Evolutionary conservation across 805 yeast genomes (phyloP).

Genomic region (Saccharomycopsis sp.): DNA sequence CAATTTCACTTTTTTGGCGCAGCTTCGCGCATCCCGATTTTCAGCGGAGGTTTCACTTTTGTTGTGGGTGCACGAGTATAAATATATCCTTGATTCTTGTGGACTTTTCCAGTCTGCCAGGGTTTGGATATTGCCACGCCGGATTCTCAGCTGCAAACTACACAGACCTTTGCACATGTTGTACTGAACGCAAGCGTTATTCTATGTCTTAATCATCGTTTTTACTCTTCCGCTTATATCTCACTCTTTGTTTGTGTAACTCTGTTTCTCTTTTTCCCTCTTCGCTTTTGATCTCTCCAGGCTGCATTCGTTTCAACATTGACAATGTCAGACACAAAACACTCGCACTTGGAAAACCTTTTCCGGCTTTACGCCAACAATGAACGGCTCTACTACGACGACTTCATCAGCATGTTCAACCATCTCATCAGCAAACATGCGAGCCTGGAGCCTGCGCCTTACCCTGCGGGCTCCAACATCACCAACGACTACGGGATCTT

Average conservation of each 20-base stretch:
- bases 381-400: conserved; percentile 2
- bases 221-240: not conserved
- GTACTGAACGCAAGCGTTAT: not conserved
- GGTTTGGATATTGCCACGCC: no score
- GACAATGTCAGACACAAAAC: not conserved
- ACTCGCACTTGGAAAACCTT: conserved; percentile 3
- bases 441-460: not conserved
- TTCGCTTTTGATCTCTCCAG: not conserved
- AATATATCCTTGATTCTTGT: not conserved
- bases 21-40: not conserved
- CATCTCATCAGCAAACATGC: not conserved
- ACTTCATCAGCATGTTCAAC: conserved; percentile 10
- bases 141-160: not conserved
- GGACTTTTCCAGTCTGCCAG: no score
- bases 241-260: not conserved
- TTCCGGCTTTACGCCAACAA: conserved; percentile 6
- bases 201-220: not conserved
- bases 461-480: not conserved
- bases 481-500: conserved; percentile 42
- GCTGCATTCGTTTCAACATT: not conserved
- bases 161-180: not conserved
- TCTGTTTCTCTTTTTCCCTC: not conserved
- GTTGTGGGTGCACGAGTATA: not conserved
- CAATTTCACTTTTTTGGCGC: not conserved
- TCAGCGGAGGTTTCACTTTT: not conserved